A percentile compares a stretch with the other conserved stretches of the same genome.
These are phyloP conservation scores for Sphaerulina vaccinii DNA, from an alignment of 2,329 filamentous ascomycete genomes.

Conservation along the genomic window DNA sequence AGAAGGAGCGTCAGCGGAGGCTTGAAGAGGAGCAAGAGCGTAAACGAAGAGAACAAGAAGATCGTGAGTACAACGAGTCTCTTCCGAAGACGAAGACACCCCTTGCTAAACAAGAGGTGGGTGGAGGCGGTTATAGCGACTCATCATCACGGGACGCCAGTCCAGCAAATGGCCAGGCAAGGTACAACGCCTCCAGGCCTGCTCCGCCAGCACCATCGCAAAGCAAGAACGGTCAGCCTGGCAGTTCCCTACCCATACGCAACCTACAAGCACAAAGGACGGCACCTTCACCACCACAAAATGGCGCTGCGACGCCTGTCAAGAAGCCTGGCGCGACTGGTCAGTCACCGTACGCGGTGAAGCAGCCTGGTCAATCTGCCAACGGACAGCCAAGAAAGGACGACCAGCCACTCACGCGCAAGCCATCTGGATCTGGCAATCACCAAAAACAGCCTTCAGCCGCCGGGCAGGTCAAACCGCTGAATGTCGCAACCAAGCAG, in stretches of 20 bases:
- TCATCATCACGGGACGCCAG: slow-evolving; percentile 41
- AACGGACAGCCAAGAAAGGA: slow-evolving; percentile 30
- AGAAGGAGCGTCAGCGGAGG: slow-evolving; percentile 37
- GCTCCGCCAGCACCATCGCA: slow-evolving; percentile 57
- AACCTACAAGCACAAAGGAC: slow-evolving; percentile 66
- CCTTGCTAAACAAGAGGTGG: slow-evolving; percentile 85
- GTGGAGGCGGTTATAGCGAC: slow-evolving; percentile 62
- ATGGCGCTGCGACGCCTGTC: slow-evolving; percentile 27
- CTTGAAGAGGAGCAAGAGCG: slow-evolving; percentile 48
- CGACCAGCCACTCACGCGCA: slow-evolving; percentile 31
- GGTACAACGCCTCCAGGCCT: slow-evolving; percentile 82
- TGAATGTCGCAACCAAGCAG: slow-evolving; percentile 51
- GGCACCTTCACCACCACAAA: slow-evolving; percentile 37
- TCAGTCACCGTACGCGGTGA: slow-evolving; percentile 32
- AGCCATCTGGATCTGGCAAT: slow-evolving; percentile 30
- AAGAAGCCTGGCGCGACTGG: slow-evolving; percentile 30
- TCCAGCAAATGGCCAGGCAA: slow-evolving; percentile 51
- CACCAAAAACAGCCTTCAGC: slow-evolving; percentile 30
- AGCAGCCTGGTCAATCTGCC: slow-evolving; percentile 27
- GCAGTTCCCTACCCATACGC: slow-evolving; percentile 40
- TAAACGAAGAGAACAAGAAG: slow-evolving; percentile 65
- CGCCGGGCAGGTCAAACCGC: slow-evolving; percentile 48
- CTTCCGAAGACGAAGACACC: slow-evolving; percentile 78
- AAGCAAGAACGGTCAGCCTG: slow-evolving; percentile 30
- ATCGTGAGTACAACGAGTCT: slow-evolving; percentile 76